Percentiles rank a stretch among this genome's conserved stretches.
These are phyloP conservation scores for Phytomonas sp. DNA, from an alignment of 208 protist species.

Conservation along the genomic window DNA sequence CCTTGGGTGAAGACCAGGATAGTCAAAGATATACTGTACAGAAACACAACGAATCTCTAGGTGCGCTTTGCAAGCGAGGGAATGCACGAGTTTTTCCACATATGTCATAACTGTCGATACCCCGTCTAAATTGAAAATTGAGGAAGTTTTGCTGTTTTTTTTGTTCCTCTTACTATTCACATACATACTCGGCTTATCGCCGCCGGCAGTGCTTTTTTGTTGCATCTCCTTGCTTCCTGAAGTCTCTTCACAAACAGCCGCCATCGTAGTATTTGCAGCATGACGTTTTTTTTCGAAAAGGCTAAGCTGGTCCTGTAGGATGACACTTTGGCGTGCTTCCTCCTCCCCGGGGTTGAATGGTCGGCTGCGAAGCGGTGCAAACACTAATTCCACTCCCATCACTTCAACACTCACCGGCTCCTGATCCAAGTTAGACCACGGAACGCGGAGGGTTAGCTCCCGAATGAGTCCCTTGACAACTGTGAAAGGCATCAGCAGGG, in stretches of 20 bases:
- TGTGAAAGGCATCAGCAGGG: constrained; percentile 62
- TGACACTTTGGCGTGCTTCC: constrained; percentile 25
- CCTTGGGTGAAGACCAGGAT: constrained; percentile 42
- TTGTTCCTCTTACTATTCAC: neutral
- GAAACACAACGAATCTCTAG: constrained; percentile 16
- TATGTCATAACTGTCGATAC: neutral
- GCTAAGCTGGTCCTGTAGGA: constrained; percentile 52
- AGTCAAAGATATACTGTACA: constrained; percentile 58
- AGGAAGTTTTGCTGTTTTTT: neutral
- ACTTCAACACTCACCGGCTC: constrained; percentile 58
- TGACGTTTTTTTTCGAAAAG: constrained; percentile 40
- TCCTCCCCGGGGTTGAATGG: constrained; percentile 51
- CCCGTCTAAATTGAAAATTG: neutral
- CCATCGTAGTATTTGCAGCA: neutral
- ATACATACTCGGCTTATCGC: neutral
- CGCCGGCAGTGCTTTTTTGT: neutral
- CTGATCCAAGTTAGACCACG: constrained; percentile 64
- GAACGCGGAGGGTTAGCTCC: constrained; percentile 52
- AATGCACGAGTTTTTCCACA: neutral
- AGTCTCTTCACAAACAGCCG: neutral
- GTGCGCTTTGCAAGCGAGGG: neutral
- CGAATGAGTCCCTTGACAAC: constrained; percentile 62
- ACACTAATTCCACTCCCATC: constrained; percentile 56
- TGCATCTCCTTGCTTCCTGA: neutral
- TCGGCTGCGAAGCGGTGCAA: constrained; percentile 50